Evolutionary conservation across 2,329 filamentous ascomycete species (phyloP).

Genomic region (Aspergillus pseudoviridinutans): DNA sequence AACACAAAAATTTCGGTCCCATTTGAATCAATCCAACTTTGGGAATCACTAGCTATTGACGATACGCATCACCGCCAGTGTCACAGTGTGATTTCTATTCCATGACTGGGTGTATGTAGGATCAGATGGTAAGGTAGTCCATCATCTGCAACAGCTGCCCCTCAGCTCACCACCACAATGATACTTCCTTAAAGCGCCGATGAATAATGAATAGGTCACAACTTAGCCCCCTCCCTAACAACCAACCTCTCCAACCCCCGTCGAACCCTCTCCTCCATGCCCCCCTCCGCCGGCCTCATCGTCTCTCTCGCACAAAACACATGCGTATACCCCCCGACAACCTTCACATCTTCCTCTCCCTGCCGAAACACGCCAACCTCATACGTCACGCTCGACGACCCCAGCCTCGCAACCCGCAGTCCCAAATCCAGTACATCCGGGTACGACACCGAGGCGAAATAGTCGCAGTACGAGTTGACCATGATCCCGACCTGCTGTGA

Average conservation of each 20-base stretch:
- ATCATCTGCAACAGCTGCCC: too few relatives aligned
- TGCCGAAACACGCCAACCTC: constrained; percentile 83
- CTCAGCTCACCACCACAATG: too few relatives aligned
- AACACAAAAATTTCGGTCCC: too few relatives aligned
- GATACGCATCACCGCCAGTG: too few relatives aligned
- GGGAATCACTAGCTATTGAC: too few relatives aligned
- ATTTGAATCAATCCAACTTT: too few relatives aligned
- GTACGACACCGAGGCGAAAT: constrained; percentile 75
- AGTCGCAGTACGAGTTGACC: constrained; percentile 81
- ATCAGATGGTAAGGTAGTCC: too few relatives aligned
- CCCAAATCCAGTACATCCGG: constrained; percentile 78
- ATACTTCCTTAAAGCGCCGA: too few relatives aligned
- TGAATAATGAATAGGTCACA: too few relatives aligned
- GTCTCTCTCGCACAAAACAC: constrained; percentile 78
- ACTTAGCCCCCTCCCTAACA: constrained; percentile 28
- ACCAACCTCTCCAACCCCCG: constrained; percentile 56
- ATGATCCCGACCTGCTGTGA: constrained; percentile 69
- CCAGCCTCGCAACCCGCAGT: constrained; percentile 76
- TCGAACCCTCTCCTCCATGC: constrained; percentile 39
- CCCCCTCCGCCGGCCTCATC: constrained; percentile 63
- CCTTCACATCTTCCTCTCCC: constrained; percentile 68
- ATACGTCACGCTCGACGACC: constrained; percentile 82
- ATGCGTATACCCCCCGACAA: constrained; percentile 81
- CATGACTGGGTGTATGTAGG: too few relatives aligned
- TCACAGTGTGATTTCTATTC: too few relatives aligned